Percentiles rank a stretch among this genome's conserved stretches.
phyloP scores from a whole-genome alignment of 2,329 filamentous ascomycete species.

The Sarocladiaceae sp. region DNA sequence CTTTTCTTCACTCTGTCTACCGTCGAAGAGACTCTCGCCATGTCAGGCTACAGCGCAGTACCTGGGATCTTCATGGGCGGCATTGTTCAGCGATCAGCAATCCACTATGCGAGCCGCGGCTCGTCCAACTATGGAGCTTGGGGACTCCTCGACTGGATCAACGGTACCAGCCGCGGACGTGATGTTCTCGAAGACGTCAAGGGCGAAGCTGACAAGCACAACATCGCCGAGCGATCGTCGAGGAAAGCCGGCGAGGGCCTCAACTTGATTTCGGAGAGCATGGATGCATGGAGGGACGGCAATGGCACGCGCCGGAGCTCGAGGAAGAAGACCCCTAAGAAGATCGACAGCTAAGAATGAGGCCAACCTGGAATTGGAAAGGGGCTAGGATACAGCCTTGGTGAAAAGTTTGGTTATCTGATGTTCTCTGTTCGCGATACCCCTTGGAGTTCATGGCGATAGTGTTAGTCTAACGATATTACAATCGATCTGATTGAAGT shows the following conservation, averaged over 20 bases:
- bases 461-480: constrained; percentile 1
- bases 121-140: constrained; percentile 58
- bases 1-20: constrained; percentile 60
- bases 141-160: constrained; percentile 59
- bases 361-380: neutral
- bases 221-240: constrained; percentile 38
- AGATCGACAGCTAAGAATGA: constrained; percentile 9
- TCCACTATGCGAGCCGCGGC: constrained; percentile 53
- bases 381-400: no score
- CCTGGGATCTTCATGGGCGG: constrained; percentile 51
- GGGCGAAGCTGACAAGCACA: constrained; percentile 53
- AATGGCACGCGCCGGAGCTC: constrained; percentile 22
- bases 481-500: neutral
- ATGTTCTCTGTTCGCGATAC: neutral
- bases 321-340: constrained; percentile 19
- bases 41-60: constrained; percentile 62
- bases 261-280: constrained; percentile 26
- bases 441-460: neutral
- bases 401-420: neutral
- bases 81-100: constrained; percentile 36
- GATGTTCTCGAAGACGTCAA: constrained; percentile 49
- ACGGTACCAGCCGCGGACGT: constrained; percentile 50
- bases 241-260: constrained; percentile 28
- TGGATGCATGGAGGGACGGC: constrained; percentile 24
- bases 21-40: constrained; percentile 61